A percentile compares a stretch with the other conserved stretches of the same genome.
Conservation (phyloP, 1,284 basidiomycete species). For the Cutaneotrichosporon cavernicola region DNA sequence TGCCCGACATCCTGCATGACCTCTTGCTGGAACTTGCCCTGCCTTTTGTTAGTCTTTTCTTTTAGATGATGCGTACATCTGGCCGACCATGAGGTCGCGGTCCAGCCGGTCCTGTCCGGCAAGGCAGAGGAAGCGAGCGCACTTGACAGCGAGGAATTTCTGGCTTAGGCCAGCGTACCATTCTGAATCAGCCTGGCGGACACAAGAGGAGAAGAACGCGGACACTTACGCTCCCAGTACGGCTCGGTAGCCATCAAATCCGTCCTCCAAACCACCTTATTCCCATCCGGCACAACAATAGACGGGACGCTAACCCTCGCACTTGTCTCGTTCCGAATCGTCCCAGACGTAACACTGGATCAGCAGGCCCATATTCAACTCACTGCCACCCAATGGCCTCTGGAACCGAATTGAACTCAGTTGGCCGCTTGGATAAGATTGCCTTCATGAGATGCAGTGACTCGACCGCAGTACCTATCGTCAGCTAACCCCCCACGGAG, state of each 20-base stretch:
- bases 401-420: constrained; percentile 75
- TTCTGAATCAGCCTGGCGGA: constrained; percentile 57
- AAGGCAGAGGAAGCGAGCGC: constrained; percentile 81
- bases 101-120: constrained; percentile 93
- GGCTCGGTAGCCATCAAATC: constrained; percentile 79
- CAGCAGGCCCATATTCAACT: constrained; percentile 48
- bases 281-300: constrained; percentile 59
- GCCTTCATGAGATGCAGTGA: constrained; percentile 86
- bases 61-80: constrained; percentile 63
- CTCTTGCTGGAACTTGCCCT: constrained; percentile 92
- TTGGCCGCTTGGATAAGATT: constrained; percentile 80
- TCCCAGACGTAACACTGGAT: constrained; percentile 66
- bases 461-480: constrained; percentile 83
- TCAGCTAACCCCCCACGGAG: constrained; percentile 6
- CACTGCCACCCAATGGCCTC: constrained; percentile 95
- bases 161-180: constrained; percentile 86
- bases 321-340: constrained; percentile 73
- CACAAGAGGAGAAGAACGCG: too few species aligned
- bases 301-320: constrained; percentile 82
- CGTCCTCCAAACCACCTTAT: constrained; percentile 68
- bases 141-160: constrained; percentile 70
- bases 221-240: constrained; percentile 75
- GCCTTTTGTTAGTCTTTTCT: constrained; percentile 41
- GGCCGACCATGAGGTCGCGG: constrained; percentile 91
- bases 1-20: constrained; percentile 87